A percentile compares a stretch with the other conserved stretches of the same genome.
Evolutionary conservation across 2,329 filamentous ascomycete species (phyloP).

Genomic region (Calonectria hongkongensis): DNA sequence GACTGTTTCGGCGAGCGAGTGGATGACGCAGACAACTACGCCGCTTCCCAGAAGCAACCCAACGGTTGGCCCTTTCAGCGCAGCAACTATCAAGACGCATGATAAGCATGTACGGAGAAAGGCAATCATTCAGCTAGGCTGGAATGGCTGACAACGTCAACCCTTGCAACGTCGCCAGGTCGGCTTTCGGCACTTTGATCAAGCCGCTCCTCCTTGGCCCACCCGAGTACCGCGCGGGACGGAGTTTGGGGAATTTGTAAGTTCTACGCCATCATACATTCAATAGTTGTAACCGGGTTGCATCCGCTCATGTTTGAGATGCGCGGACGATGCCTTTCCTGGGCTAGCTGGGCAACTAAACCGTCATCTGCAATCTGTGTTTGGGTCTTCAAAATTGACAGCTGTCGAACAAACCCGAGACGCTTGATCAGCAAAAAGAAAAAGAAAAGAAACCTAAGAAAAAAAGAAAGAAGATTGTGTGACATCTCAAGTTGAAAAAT

Average conservation of each 20-base stretch:
- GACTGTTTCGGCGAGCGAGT: conserved; percentile 23
- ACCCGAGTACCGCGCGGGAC: conserved; percentile 12
- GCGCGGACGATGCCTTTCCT: background rate
- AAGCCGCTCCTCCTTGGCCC: conserved; percentile 2
- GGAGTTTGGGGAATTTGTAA: background rate
- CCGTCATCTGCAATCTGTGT: too few relatives aligned
- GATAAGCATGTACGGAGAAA: conserved; percentile 33
- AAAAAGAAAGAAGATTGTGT: background rate
- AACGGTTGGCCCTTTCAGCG: background rate
- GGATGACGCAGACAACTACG: conserved; percentile 35
- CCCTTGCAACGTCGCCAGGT: background rate
- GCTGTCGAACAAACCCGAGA: background rate
- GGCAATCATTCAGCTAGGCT: conserved; percentile 10
- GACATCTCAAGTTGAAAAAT: background rate
- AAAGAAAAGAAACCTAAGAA: background rate
- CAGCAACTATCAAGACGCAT: conserved; percentile 23
- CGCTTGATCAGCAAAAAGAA: background rate
- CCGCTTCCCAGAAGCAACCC: background rate
- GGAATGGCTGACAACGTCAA: background rate
- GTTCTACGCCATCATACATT: conserved; percentile 23
- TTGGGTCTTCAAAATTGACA: too few relatives aligned
- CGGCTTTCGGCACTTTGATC: conserved; percentile 36
- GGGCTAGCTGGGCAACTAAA: background rate
- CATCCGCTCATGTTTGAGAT: conserved; percentile 11
- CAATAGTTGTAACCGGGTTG: conserved; percentile 18